phyloP scores from a whole-genome alignment of 495 filamentous ascomycete genomes.

The Aspergillus conjunctus region DNA sequence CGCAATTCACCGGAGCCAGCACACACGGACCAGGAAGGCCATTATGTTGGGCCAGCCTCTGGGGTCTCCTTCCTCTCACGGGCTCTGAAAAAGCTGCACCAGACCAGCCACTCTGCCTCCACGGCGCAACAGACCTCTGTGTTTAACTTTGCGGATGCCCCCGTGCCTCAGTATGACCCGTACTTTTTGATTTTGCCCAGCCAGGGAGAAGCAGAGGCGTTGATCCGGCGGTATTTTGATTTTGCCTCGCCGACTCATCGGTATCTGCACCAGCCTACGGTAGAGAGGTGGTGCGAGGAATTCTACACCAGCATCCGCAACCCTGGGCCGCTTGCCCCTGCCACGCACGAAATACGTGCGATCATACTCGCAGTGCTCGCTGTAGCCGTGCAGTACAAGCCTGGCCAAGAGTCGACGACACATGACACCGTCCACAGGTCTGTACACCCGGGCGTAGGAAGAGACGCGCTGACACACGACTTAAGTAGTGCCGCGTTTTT shows the following conservation, averaged over 20 bases:
- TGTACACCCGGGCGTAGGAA: background rate
- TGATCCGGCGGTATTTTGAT: slow-evolving; percentile 31
- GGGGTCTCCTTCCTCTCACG: slow-evolving; percentile 34
- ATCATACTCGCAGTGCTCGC: slow-evolving; percentile 18
- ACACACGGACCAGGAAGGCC: slow-evolving; percentile 29
- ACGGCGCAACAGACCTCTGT: slow-evolving; percentile 15
- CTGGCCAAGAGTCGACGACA: background rate
- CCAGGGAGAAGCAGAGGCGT: background rate
- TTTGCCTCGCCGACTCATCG: slow-evolving; percentile 32
- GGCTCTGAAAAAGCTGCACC: slow-evolving; percentile 25
- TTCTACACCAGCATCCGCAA: slow-evolving; percentile 30
- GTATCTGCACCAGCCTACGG: slow-evolving; percentile 29
- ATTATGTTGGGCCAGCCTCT: slow-evolving; percentile 33
- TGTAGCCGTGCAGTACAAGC: slow-evolving; percentile 1
- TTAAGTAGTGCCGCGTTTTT: slow-evolving; percentile 9
- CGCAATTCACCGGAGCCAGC: slow-evolving; percentile 26
- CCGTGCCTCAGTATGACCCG: slow-evolving; percentile 22
- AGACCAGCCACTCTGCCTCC: slow-evolving; percentile 11
- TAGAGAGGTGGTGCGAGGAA: slow-evolving; percentile 24
- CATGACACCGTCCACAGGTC: slow-evolving; percentile 1
- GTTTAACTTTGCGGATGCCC: slow-evolving; percentile 31
- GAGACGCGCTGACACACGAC: background rate
- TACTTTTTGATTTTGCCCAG: slow-evolving; percentile 17
- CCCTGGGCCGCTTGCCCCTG: background rate
- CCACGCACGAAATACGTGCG: background rate